phyloP scores from a whole-genome alignment of 2,329 filamentous ascomycete genomes.

The Aspergillus novoparasiticus region DNA sequence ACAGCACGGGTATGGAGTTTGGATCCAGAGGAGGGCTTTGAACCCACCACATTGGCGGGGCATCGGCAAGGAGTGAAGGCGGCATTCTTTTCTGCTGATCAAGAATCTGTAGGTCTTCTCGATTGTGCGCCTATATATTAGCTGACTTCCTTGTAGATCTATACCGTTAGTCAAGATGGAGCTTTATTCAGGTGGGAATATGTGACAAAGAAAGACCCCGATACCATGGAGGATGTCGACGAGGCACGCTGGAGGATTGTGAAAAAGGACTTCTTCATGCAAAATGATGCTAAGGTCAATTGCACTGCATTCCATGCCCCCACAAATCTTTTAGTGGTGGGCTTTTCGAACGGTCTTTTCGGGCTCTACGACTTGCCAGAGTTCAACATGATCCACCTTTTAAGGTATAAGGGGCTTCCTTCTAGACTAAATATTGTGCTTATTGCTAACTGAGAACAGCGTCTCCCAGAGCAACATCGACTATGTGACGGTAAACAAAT shows the following conservation, averaged over 20 bases:
- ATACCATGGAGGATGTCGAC: slow-evolving; percentile 62
- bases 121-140: neutral
- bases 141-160: slow-evolving; percentile 59
- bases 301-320: slow-evolving; percentile 88
- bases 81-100: slow-evolving; percentile 96
- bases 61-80: slow-evolving; percentile 87
- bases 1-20: slow-evolving; percentile 95
- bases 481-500: slow-evolving; percentile 89
- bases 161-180: slow-evolving; percentile 96
- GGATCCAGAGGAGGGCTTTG: slow-evolving; percentile 81
- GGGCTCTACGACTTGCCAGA: slow-evolving; percentile 93
- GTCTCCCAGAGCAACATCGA: slow-evolving; percentile 98
- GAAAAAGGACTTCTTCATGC: slow-evolving; percentile 92
- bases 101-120: slow-evolving; percentile 67
- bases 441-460: slow-evolving; percentile 53
- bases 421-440: neutral
- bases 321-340: slow-evolving; percentile 90
- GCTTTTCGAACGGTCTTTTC: slow-evolving; percentile 93
- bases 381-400: slow-evolving; percentile 90
- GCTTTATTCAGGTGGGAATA: slow-evolving; percentile 95
- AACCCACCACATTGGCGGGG: slow-evolving; percentile 84
- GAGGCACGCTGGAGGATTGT: slow-evolving; percentile 87
- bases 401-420: slow-evolving; percentile 47
- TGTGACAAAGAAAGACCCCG: slow-evolving; percentile 62
- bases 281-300: slow-evolving; percentile 80